A percentile compares a stretch with the other conserved stretches of the same genome.
phyloP scores from a whole-genome alignment of 768 basidiomycete genomes.

The Psilocybe tampanensis region DNA sequence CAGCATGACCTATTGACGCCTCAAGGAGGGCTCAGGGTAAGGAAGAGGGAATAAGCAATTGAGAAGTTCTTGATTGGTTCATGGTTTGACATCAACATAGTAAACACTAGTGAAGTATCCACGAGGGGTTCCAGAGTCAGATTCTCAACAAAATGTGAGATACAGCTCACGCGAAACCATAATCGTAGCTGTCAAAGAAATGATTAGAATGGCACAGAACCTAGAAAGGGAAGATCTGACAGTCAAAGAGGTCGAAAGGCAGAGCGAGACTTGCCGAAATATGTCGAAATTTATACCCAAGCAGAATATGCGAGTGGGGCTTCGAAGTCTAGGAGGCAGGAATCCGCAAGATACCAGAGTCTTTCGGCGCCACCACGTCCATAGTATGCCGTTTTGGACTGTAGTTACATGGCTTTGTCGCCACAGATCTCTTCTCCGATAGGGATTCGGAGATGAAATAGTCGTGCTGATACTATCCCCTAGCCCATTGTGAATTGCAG shows the following conservation, averaged over 20 bases:
- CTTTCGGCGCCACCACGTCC: not conserved
- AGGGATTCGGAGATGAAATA: not conserved
- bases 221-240: not conserved
- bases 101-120: not conserved
- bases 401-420: not conserved
- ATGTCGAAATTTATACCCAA: not conserved
- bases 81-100: constrained; percentile 1
- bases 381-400: too few relatives aligned
- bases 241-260: not conserved
- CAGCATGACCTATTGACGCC: constrained; percentile 9
- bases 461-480: not conserved
- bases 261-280: not conserved
- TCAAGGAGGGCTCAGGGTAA: constrained; percentile 12
- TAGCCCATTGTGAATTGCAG: not conserved
- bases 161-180: constrained; percentile 1
- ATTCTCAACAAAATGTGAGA: not conserved
- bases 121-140: constrained; percentile 2
- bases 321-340: not conserved
- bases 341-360: not conserved
- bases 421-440: not conserved
- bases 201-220: not conserved
- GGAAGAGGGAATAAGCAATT: not conserved
- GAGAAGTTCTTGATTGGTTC: constrained; percentile 2
- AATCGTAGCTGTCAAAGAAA: not conserved
- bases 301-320: not conserved